These are phyloP conservation scores for Sphagnurus paluster DNA, from an alignment of 1,284 basidiomycete species.

Conservation along the genomic window DNA sequence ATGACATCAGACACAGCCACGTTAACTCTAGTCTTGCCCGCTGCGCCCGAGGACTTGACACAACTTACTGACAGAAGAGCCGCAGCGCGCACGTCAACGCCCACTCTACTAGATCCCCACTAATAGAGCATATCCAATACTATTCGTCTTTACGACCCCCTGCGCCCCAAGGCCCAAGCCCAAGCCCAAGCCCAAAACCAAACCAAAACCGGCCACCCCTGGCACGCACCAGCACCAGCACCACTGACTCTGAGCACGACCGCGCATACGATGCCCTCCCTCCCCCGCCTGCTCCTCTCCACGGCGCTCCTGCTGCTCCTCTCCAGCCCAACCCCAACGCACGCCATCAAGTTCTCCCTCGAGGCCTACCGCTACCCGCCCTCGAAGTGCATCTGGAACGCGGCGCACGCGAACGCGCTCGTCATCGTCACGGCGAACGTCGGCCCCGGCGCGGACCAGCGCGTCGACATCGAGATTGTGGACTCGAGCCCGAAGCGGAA, in stretches of 20 bases:
- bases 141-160: neutral
- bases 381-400: conserved; percentile 91
- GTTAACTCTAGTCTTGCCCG: too few species aligned
- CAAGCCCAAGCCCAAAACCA: neutral
- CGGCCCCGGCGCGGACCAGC: conserved; percentile 68
- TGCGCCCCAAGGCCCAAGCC: neutral
- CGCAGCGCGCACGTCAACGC: conserved; percentile 4
- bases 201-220: neutral
- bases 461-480: conserved; percentile 92
- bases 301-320: too few species aligned
- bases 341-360: conserved; percentile 84
- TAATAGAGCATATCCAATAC: conserved; percentile 5
- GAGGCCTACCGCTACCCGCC: conserved; percentile 68
- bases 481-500: conserved; percentile 89
- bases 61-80: conserved; percentile 5
- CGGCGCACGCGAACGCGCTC: conserved; percentile 81
- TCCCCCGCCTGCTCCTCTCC: conserved; percentile 28
- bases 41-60: too few species aligned
- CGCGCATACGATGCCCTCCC: conserved; percentile 23
- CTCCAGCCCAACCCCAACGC: conserved; percentile 35
- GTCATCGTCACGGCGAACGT: conserved; percentile 96
- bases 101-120: conserved; percentile 2
- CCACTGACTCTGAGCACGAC: too few species aligned
- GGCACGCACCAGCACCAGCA: too few species aligned
- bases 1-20: conserved; percentile 18